Percentiles rank a stretch among this genome's conserved stretches.
These are phyloP conservation scores for Botrytis deweyae DNA, from an alignment of 2,329 filamentous ascomycete species.

Conservation along the genomic window DNA sequence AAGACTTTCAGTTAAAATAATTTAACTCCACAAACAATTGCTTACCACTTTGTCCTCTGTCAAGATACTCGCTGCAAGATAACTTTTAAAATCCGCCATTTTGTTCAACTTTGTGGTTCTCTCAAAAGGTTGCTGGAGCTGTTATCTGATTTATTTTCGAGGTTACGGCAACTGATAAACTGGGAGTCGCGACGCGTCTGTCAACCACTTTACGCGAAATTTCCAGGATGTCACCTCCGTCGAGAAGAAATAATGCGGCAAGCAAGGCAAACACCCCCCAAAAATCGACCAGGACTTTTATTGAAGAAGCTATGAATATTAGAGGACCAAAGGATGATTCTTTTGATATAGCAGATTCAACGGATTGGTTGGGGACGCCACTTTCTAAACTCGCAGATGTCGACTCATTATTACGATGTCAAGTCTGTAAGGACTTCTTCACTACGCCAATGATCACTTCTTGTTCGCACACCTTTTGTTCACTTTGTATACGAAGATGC, in stretches of 20 bases:
- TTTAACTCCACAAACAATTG: neutral
- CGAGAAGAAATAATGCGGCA: conserved; percentile 24
- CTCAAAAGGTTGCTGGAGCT: conserved; percentile 12
- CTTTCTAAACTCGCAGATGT: conserved; percentile 66
- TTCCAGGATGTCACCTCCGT: conserved; percentile 20
- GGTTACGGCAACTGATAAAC: conserved; percentile 4
- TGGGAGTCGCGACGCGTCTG: conserved; percentile 21
- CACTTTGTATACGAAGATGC: conserved; percentile 86
- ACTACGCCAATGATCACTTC: conserved; percentile 91
- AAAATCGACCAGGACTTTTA: conserved; percentile 1
- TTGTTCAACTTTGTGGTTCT: conserved; percentile 18
- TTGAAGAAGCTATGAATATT: conserved; percentile 22
- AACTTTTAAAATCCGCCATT: conserved; percentile 40
- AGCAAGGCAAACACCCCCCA: neutral
- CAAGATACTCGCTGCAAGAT: conserved; percentile 39
- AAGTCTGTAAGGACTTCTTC: conserved; percentile 98
- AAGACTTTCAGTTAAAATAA: conserved; percentile 23
- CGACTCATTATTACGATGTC: conserved; percentile 85
- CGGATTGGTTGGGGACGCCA: conserved; percentile 76
- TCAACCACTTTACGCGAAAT: conserved; percentile 36
- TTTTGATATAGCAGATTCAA: conserved; percentile 67
- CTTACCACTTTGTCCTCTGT: conserved; percentile 40
- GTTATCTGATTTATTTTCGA: conserved; percentile 20
- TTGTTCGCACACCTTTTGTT: conserved; percentile 96
- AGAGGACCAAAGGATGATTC: conserved; percentile 26